phyloP scores from a whole-genome alignment of 768 basidiomycete genomes.

The Agaricus sinodeliciosus region DNA sequence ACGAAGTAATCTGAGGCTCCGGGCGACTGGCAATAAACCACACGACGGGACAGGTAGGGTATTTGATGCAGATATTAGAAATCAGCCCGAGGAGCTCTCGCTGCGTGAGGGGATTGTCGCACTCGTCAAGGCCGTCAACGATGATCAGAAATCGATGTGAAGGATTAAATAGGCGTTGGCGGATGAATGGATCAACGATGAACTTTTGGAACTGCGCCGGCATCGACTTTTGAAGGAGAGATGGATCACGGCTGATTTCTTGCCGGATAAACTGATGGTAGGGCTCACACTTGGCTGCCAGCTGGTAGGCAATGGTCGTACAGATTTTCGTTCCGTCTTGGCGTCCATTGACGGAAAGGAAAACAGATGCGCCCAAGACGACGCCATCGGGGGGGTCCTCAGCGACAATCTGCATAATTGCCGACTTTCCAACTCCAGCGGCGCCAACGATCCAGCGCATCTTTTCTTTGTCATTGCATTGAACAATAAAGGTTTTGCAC shows the following conservation, averaged over 20 bases:
- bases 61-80: neutral
- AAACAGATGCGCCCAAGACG: no score
- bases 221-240: neutral
- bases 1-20: constrained; percentile 16
- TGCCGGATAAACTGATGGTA: neutral
- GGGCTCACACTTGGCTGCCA: neutral
- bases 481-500: no score
- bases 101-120: constrained; percentile 5
- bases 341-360: no score
- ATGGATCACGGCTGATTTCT: neutral
- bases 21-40: constrained; percentile 23
- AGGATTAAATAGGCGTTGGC: neutral
- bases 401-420: no score
- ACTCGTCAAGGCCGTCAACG: neutral
- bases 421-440: no score
- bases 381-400: no score
- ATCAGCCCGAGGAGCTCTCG: constrained; percentile 13
- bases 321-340: no score
- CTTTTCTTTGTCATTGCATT: no score
- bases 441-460: no score
- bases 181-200: neutral
- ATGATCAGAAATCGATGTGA: neutral
- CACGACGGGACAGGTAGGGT: constrained; percentile 11
- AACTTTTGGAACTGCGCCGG: constrained; percentile 13
- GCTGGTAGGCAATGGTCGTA: neutral